Evolutionary conservation across 1,284 basidiomycete genomes (phyloP), one percentile per base, ranked within the genome.

Genomic region (Ustilago curta): DNA sequence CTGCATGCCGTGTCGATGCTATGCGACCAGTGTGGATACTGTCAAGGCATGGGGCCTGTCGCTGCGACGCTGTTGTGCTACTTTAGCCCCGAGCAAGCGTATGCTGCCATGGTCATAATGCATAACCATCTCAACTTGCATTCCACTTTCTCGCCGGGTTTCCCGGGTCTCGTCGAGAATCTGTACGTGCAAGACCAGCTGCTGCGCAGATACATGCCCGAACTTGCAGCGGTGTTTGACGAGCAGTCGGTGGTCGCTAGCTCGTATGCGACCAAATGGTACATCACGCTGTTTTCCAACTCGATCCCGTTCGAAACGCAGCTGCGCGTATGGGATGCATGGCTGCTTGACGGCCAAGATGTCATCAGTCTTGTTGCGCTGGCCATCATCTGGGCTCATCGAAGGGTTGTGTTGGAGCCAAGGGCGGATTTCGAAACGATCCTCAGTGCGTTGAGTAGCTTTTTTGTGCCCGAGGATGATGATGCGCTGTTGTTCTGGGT

Each of bases 31-130:
- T 98, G 97, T 78, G 97, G 95, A 3, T 99, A 99, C 85, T 96
- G 96, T 61, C 97, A 99, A 87, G 96, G 97, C 54, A 99, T 99
- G 96, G 96, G 97, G 0, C 93, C 95, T 7, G 93, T 99, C 57
- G 95, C 95, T 0, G 94, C 95, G 0, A 97, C 95, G 1, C 88
- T 99, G 31, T 88, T 99, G 16, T 95, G 93, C 86, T 98, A 99
- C 85, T 92, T 94, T 21, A 56, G 59, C 52, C 69, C 73, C 3
- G 81, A 88, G 86, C 90, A 90, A 67, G 92, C 91, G 3, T 98
- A 96, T 82, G 90, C 92, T 2, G 88, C 91, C 21, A 89, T 99
- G 63, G 91, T 93, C 32, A 90, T 91, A 37, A 86, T 99, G 35
- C 83, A 82, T 62, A 74, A 80, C 85, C 91, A 93, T 85, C 97